These are phyloP conservation scores for Pythium guiyangense DNA, from an alignment of 352 stramenopile species.

Conservation along the genomic window DNA sequence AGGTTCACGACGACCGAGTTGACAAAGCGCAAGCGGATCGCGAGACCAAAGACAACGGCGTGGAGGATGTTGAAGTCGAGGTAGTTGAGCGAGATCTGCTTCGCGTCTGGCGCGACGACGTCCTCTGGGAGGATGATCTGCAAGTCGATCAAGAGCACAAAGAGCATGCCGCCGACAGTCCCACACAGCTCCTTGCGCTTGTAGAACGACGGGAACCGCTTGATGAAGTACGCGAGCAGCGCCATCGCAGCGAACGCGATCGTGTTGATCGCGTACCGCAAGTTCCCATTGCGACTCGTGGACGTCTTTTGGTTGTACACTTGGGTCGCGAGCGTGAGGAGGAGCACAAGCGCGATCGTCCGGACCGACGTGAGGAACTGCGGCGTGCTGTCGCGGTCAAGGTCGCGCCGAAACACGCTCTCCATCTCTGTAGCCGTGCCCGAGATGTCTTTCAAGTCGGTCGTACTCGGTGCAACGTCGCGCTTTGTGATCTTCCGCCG, in stretches of 20 bases:
- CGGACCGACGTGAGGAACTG: constrained; percentile 46
- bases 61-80: constrained; percentile 50
- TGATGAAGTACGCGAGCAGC: constrained; percentile 22
- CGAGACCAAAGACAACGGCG: constrained; percentile 50
- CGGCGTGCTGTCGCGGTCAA: constrained; percentile 41
- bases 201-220: constrained; percentile 25
- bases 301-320: constrained; percentile 27
- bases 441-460: constrained; percentile 30
- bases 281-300: constrained; percentile 12
- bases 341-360: constrained; percentile 24
- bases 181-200: constrained; percentile 31
- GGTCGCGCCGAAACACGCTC: constrained; percentile 38
- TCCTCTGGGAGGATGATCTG: constrained; percentile 28
- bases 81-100: constrained; percentile 18
- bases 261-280: constrained; percentile 36
- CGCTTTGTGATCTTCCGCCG: constrained; percentile 6
- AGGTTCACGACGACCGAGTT: constrained; percentile 44
- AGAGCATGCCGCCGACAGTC: constrained; percentile 25
- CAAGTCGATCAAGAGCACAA: constrained; percentile 32
- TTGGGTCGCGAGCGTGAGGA: constrained; percentile 36
- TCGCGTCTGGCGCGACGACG: neutral
- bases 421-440: constrained; percentile 54
- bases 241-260: constrained; percentile 21
- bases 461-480: neutral
- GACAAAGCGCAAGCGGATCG: constrained; percentile 51